Evolutionary conservation across 2,329 filamentous ascomycete species (phyloP).

Genomic region (Ophiostoma angusticollis): DNA sequence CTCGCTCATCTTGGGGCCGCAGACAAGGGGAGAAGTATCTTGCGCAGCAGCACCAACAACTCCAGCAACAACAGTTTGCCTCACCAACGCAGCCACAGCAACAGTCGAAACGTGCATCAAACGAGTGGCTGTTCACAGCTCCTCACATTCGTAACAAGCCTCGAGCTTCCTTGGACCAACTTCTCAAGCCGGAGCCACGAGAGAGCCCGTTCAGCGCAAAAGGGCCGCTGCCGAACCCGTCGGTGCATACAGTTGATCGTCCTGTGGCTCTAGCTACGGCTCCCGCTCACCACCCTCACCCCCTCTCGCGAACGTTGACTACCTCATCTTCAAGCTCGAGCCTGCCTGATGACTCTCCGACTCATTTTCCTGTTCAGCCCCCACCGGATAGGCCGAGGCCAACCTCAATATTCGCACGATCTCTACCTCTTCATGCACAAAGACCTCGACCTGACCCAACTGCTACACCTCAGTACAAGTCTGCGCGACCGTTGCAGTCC

Average conservation of each 20-base stretch:
- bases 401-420: conserved; percentile 54
- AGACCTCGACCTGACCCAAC: conserved; percentile 33
- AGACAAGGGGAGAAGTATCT: conserved; percentile 45
- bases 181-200: conserved; percentile 48
- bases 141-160: conserved; percentile 49
- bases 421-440: conserved; percentile 54
- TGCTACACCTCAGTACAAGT: conserved; percentile 67
- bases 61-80: conserved; percentile 5
- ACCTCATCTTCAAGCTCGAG: conserved; percentile 78
- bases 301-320: conserved; percentile 73
- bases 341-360: conserved; percentile 59
- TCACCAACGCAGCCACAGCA: conserved; percentile 2
- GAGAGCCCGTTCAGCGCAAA: conserved; percentile 53
- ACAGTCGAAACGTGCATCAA: conserved; percentile 6
- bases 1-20: conserved; percentile 51
- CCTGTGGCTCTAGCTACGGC: conserved; percentile 12
- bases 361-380: conserved; percentile 43
- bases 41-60: conserved; percentile 37
- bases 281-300: conserved; percentile 51
- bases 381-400: conserved; percentile 37
- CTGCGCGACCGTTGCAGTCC: conserved; percentile 61
- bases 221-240: conserved; percentile 38
- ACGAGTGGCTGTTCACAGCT: conserved; percentile 28
- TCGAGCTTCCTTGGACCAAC: conserved; percentile 68
- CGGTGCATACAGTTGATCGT: conserved; percentile 35